Conservation (phyloP, 2,329 filamentous ascomycete species). For the Colletotrichum orchidophilum region DNA sequence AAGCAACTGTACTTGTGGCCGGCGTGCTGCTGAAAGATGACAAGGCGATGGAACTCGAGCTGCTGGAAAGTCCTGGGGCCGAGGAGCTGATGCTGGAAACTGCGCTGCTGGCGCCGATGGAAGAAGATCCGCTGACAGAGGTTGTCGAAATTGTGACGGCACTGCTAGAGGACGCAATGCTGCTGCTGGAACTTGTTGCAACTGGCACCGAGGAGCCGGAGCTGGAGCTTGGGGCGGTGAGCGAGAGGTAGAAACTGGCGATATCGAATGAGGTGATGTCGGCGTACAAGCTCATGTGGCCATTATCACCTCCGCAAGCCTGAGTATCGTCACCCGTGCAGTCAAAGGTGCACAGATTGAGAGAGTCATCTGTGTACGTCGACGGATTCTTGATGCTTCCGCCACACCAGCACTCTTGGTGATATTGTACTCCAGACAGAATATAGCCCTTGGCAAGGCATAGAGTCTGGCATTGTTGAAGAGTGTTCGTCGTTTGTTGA, state of each 20-base stretch:
- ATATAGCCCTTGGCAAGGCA: slow-evolving; percentile 42
- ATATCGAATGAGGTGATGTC: slow-evolving; percentile 41
- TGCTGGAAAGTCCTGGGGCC: neutral
- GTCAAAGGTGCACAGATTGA: slow-evolving; percentile 41
- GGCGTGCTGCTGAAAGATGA: slow-evolving; percentile 18
- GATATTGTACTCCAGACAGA: slow-evolving; percentile 47
- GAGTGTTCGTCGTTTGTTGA: slow-evolving; percentile 41
- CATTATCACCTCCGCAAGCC: slow-evolving; percentile 44
- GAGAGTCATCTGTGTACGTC: slow-evolving; percentile 38
- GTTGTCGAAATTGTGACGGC: neutral
- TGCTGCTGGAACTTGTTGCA: slow-evolving; percentile 14
- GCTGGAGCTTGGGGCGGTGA: slow-evolving; percentile 24
- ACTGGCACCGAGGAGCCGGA: slow-evolving; percentile 10
- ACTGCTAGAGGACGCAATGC: slow-evolving; percentile 27
- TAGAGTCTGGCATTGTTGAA: slow-evolving; percentile 45
- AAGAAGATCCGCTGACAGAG: neutral
- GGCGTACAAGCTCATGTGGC: slow-evolving; percentile 45
- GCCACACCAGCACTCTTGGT: slow-evolving; percentile 44
- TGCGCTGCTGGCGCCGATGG: neutral
- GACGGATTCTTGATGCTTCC: slow-evolving; percentile 38
- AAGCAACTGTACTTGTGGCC: slow-evolving; percentile 31
- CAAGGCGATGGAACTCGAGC: neutral
- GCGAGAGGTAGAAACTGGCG: slow-evolving; percentile 34
- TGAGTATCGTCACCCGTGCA: slow-evolving; percentile 41
- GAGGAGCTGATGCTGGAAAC: neutral